Conservation (phyloP, 768 basidiomycete genomes). For the Amanita pallidorosea region DNA sequence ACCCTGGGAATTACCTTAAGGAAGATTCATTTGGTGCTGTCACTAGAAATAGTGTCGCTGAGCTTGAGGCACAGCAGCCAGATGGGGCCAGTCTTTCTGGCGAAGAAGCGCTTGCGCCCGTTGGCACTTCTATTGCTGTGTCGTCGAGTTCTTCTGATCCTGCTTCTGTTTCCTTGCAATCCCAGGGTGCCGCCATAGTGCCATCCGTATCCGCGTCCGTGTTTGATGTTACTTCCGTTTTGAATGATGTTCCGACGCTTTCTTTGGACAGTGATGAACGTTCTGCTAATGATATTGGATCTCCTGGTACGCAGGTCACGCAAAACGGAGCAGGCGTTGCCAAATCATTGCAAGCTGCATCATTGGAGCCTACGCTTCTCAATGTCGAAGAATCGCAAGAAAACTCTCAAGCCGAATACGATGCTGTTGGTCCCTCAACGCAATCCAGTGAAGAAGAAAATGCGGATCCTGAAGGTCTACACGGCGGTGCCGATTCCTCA, state of each 20-base stretch:
- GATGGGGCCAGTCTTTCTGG: neutral
- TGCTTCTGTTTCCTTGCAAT: conserved; percentile 17
- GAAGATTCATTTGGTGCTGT: neutral
- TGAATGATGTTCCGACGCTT: conserved; percentile 18
- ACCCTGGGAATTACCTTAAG: conserved; percentile 10
- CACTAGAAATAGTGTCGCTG: conserved; percentile 1
- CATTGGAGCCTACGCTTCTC: conserved; percentile 41
- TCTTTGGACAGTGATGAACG: conserved; percentile 31
- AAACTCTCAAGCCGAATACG: conserved; percentile 6
- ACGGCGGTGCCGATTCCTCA: conserved; percentile 9
- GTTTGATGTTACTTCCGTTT: conserved; percentile 28
- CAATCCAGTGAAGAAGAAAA: conserved; percentile 10
- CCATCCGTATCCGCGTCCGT: conserved; percentile 38
- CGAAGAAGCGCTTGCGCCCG: neutral
- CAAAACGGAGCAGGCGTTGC: conserved; percentile 9
- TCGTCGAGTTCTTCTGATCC: conserved; percentile 3
- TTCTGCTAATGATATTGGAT: conserved; percentile 36
- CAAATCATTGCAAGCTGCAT: conserved; percentile 32
- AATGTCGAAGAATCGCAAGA: conserved; percentile 23
- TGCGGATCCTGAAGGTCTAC: conserved; percentile 5
- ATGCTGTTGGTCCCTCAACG: neutral
- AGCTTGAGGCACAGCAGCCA: conserved; percentile 4
- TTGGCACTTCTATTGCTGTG: neutral
- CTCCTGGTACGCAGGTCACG: conserved; percentile 28
- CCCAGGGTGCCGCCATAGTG: conserved; percentile 18